These are phyloP conservation scores for Tieghemostelium lacteum DNA, from an alignment of 78 protist genomes.

Conservation along the genomic window DNA sequence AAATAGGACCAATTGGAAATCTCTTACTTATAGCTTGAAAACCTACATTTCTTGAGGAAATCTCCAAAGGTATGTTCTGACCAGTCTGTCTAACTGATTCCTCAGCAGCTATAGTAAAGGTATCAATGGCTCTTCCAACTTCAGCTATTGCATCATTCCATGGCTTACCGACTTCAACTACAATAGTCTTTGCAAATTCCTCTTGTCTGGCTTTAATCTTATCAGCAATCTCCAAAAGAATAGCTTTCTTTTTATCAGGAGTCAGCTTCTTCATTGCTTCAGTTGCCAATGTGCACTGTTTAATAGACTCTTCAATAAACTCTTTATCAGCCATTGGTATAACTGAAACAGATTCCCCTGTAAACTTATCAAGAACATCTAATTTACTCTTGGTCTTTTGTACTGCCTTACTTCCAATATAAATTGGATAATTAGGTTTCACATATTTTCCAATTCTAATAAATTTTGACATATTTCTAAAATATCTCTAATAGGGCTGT, in stretches of 20 bases:
- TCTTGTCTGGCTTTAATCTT: constrained; percentile 48
- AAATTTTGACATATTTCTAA: not conserved
- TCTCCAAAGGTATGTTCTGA: constrained; percentile 64
- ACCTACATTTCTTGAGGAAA: constrained; percentile 59
- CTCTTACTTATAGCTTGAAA: constrained; percentile 59
- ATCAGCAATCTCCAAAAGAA: constrained; percentile 51
- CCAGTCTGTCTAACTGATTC: constrained; percentile 78
- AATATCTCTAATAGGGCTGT: too few species aligned
- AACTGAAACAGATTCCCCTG: constrained; percentile 7
- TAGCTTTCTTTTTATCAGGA: constrained; percentile 17
- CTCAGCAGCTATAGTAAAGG: constrained; percentile 84
- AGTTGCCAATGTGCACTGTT: not conserved
- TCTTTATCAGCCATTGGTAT: constrained; percentile 69
- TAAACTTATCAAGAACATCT: constrained; percentile 67
- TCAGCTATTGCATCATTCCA: constrained; percentile 65
- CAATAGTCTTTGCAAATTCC: constrained; percentile 73
- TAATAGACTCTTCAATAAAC: constrained; percentile 36
- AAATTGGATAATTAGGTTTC: constrained; percentile 60
- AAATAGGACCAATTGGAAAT: constrained; percentile 86
- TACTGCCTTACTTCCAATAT: constrained; percentile 63
- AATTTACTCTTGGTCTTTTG: not conserved
- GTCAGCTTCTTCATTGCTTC: constrained; percentile 33
- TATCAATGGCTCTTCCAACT: constrained; percentile 80
- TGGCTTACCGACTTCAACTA: constrained; percentile 83
- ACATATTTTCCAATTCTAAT: constrained; percentile 54